Evolutionary conservation across 2,329 filamentous ascomycete species (phyloP).

Genomic region (Colletotrichum neosansevieriae): DNA sequence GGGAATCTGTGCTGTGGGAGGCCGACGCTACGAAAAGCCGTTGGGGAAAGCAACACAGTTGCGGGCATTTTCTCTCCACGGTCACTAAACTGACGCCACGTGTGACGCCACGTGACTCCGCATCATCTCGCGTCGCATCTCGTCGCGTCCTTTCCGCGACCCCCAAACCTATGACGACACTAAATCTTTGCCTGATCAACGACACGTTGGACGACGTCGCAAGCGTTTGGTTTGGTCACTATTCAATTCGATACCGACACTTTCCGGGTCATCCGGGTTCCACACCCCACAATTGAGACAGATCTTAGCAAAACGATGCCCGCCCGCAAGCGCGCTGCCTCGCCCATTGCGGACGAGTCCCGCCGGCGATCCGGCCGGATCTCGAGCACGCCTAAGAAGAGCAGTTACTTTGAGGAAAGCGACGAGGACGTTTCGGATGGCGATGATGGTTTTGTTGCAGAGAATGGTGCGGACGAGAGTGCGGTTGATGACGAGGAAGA

Average conservation of each 20-base stretch:
- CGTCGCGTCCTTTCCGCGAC: conserved; percentile 29
- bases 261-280: background rate
- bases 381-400: conserved; percentile 60
- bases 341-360: conserved; percentile 46
- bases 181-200: background rate
- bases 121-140: conserved; percentile 14
- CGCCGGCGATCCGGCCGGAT: conserved; percentile 63
- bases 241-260: background rate
- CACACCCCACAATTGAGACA: background rate
- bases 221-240: background rate
- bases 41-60: too few relatives aligned
- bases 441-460: conserved; percentile 13
- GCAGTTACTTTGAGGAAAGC: conserved; percentile 62
- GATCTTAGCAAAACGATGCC: conserved; percentile 48
- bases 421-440: conserved; percentile 31
- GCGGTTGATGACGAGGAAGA: conserved; percentile 25
- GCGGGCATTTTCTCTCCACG: too few relatives aligned
- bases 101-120: conserved; percentile 25
- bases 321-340: conserved; percentile 52
- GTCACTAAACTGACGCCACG: conserved; percentile 1
- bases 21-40: too few relatives aligned
- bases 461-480: conserved; percentile 39
- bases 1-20: too few relatives aligned
- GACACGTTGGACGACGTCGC: background rate
- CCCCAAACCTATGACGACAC: conserved; percentile 30